Evolutionary conservation across 768 basidiomycete genomes (phyloP), one percentile per base, ranked within the genome.

Genomic region (Pleurotus citrinopileatus): DNA sequence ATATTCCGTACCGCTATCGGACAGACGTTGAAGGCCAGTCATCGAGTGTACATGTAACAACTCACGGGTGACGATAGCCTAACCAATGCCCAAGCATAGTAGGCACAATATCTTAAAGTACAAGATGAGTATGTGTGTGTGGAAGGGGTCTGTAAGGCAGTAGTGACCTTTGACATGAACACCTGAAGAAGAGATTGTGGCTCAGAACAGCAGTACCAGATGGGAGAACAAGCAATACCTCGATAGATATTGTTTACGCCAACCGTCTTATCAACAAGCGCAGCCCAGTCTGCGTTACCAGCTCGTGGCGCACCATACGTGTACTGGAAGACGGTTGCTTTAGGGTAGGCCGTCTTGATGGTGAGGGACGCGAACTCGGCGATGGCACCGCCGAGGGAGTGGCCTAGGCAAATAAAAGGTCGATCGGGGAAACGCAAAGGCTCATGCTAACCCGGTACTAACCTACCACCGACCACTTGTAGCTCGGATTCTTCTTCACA

Each of bases 21-120:
- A 6, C 29, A 32, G 29, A 32, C 29, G 29, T 6, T 32, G 13
- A 32, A 6, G 29, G 29, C 29, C 13, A 13, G 13, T 32, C 29
- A 12, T 7, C 38, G 17, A 40, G 38, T 34, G 10, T 34, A 34
- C 10, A 40, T 40, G 38, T 7, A 28, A 4, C n/a, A 27, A 28
- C 22, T 44, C 25, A 44, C 45, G 45, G 45, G 45, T 47, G 45
- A 9, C 27, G 23, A 20, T 47, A 47, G 15, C 45, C 45, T 1
- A 47, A 29, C 45, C 45, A 47, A 47, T 47, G 45, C 15, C 45
- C 45, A 25, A 47, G 45, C 45, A 47, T 47, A 26, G 45, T 47
- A n/a, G 45, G 45, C 12, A 47, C 45, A 15, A 47, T 47, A 28
- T 47, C 45, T 47, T 9, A 26, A 13, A n/a, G n/a, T n/a, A n/a